These are phyloP conservation scores for Croton setiger DNA, from an alignment of 441 rosid species.

Conservation along the genomic window DNA sequence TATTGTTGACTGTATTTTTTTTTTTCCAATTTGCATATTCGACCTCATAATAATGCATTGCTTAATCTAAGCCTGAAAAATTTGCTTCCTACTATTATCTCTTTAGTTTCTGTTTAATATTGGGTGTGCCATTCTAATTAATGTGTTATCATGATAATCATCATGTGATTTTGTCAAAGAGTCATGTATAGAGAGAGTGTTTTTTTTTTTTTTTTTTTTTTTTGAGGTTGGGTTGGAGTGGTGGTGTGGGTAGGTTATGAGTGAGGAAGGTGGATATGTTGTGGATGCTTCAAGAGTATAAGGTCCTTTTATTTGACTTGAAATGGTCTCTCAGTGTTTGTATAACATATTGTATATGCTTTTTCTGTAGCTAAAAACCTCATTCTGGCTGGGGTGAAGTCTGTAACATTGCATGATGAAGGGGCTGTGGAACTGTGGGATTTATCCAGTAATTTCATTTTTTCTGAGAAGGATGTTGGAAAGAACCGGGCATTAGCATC, in stretches of 20 bases:
- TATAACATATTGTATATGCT: not conserved
- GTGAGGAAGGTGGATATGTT: no score
- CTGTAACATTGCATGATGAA: conserved; percentile 85
- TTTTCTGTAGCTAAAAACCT: conserved; percentile 78
- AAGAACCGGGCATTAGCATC: conserved; percentile 88
- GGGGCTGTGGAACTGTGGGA: conserved; percentile 83
- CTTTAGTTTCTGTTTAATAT: not conserved
- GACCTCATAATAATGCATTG: no score
- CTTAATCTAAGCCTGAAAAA: no score
- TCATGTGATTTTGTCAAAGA: no score
- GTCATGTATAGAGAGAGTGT: no score
- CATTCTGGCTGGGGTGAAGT: conserved; percentile 91
- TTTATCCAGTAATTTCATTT: conserved; percentile 70
- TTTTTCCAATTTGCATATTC: not conserved
- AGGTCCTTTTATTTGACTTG: not conserved
- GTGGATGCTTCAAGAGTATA: no score
- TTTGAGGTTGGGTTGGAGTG: no score
- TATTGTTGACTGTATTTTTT: no score
- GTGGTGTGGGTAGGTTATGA: no score
- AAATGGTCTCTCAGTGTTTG: not conserved
- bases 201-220: no score
- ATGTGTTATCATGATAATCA: no score
- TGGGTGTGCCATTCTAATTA: not conserved
- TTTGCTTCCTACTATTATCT: no score
- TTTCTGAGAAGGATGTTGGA: conserved; percentile 76